These are phyloP conservation scores for Globisporangium ultimum DNA, from an alignment of 352 stramenopile species.

Conservation along the genomic window DNA sequence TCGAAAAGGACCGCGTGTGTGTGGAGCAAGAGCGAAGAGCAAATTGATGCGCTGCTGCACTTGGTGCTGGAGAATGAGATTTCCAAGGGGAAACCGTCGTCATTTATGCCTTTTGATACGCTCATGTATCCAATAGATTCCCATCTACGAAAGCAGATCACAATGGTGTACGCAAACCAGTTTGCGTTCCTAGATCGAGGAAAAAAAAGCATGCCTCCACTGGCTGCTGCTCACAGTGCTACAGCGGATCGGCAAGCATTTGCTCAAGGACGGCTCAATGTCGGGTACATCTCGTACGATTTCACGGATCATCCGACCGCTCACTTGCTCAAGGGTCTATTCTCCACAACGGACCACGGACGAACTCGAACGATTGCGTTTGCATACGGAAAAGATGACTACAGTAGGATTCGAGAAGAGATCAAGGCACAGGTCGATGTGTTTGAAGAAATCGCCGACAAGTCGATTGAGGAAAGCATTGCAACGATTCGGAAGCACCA, in stretches of 20 bases:
- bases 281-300: conserved; percentile 83
- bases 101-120: conserved; percentile 71
- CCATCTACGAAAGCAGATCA: conserved; percentile 34
- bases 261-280: conserved; percentile 23
- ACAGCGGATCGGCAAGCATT: not conserved
- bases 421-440: conserved; percentile 36
- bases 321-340: conserved; percentile 76
- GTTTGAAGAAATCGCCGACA: conserved; percentile 48
- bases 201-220: not conserved
- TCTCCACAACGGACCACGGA: conserved; percentile 31
- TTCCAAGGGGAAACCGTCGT: conserved; percentile 10
- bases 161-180: conserved; percentile 26
- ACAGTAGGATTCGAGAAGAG: conserved; percentile 30
- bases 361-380: conserved; percentile 33
- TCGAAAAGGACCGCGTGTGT: conserved; percentile 49
- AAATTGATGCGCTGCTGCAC: conserved; percentile 26
- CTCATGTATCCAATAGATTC: conserved; percentile 43
- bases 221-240: not conserved
- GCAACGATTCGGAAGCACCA: conserved; percentile 25
- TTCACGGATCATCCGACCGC: conserved; percentile 79
- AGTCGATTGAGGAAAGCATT: conserved; percentile 37
- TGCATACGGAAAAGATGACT: conserved; percentile 67
- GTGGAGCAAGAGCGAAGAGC: conserved; percentile 35
- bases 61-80: conserved; percentile 31
- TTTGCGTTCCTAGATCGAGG: conserved; percentile 2